Evolutionary conservation across 2,329 filamentous ascomycete species (phyloP).

Genomic region (Penicillium olsonii): DNA sequence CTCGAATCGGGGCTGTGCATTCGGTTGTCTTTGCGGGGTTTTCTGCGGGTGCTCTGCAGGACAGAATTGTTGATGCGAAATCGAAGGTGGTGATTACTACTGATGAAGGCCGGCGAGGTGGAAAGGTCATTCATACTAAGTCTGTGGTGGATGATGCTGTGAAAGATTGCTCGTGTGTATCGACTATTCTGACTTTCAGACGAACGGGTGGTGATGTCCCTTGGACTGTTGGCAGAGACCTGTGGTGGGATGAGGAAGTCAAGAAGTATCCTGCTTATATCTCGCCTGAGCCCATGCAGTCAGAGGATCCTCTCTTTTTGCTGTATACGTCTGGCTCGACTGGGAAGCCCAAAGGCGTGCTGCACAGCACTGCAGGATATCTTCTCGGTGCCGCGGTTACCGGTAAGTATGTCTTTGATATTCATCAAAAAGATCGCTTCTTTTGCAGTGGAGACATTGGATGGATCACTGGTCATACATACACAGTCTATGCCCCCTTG

Average conservation of each 20-base stretch:
- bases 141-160: conserved; percentile 90
- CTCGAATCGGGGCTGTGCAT: conserved; percentile 88
- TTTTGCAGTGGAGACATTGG: conserved; percentile 96
- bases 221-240: neutral
- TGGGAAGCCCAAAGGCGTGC: conserved; percentile 94
- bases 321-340: conserved; percentile 96
- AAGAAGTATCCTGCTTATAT: conserved; percentile 63
- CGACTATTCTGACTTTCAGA: too few relatives aligned
- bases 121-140: conserved; percentile 92
- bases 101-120: conserved; percentile 92
- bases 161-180: too few relatives aligned
- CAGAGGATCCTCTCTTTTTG: conserved; percentile 63
- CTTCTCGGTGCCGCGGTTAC: conserved; percentile 83
- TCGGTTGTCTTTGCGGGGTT: conserved; percentile 96
- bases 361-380: conserved; percentile 93
- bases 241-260: conserved; percentile 80
- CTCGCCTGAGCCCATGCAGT: conserved; percentile 51
- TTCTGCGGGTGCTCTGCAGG: conserved; percentile 86
- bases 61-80: conserved; percentile 83
- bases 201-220: neutral
- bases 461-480: conserved; percentile 97
- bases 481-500: conserved; percentile 90
- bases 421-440: conserved; percentile 64
- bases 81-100: conserved; percentile 91
- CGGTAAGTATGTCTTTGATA: conserved; percentile 63